Evolutionary conservation across 371 early-diverging fungal species (phyloP), one percentile per base, ranked within the genome.

Genomic region (Rhizopus microsporus): DNA sequence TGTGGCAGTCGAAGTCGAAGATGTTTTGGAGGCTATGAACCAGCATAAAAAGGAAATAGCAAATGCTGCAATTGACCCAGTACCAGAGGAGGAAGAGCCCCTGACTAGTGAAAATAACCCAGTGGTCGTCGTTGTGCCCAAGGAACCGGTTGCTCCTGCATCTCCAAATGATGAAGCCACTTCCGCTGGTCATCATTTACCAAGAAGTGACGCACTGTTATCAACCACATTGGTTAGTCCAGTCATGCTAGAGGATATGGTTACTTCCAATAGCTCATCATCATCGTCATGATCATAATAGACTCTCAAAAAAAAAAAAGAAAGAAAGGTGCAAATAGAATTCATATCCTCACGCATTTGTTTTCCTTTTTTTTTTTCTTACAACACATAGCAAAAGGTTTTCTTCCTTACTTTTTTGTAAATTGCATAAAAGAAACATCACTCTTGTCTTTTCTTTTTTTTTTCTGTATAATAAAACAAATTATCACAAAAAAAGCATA

Each of bases 1-100:
- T 56, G 70, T 70, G 9, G 82, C 82, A 34, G 91, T 93, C 17
- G 88, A 83, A 54, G 88, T 87, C 45, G 75, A 80, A 56, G 88
- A 86, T 33, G 74, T 70, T 0, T 42, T 67, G 12, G 71, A 65
- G 23, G 62, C 60, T 0, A 54, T 61, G 9, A 51, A 56, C 5
- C 38, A 37, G 6, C 7, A 37, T 37, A 37, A 37, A 37, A 37
- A 37, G 13, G 38, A 37, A 37, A 7, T 13, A 37, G 13, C 38
- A 43, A 23, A 23, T 23, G 44, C 13, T 7, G 44, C 44, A 10
- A 43, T 43, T n/a, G 44, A 43, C 7, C 10, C 44, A 7, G 44
- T 43, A 16, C 7, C 44, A 0, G 44, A 43, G n/a, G 44, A 43
- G 44, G 44, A 43, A 43, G 44, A 43, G 23, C 23, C 23, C 23